phyloP scores from a whole-genome alignment of 495 filamentous ascomycete genomes.

The Xylaria castorea region DNA sequence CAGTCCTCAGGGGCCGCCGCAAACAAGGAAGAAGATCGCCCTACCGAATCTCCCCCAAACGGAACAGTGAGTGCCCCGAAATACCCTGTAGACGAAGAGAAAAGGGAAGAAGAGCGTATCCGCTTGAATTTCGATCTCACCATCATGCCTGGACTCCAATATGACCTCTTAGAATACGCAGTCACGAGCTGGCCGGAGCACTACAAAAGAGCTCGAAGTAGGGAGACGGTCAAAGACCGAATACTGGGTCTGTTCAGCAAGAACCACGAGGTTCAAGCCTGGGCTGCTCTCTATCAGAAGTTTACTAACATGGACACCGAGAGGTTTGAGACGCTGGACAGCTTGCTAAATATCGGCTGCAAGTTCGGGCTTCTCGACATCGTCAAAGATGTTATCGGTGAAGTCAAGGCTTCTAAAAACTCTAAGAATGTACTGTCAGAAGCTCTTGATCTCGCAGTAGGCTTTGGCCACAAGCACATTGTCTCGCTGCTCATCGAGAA shows the following conservation, averaged over 20 bases:
- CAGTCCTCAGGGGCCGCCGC: no score
- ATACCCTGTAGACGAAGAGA: neutral
- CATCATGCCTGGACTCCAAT: neutral
- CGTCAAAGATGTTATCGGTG: slow-evolving; percentile 5
- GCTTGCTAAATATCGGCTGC: neutral
- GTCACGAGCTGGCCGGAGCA: slow-evolving; percentile 13
- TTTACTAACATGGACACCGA: neutral
- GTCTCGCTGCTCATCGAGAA: neutral
- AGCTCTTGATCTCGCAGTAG: slow-evolving; percentile 10
- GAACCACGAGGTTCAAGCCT: slow-evolving; percentile 18
- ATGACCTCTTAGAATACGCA: slow-evolving; percentile 9
- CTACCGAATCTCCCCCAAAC: no score
- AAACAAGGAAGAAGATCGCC: no score
- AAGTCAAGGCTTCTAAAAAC: slow-evolving; percentile 3
- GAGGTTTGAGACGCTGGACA: neutral
- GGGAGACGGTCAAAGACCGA: neutral
- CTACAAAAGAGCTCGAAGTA: slow-evolving; percentile 12
- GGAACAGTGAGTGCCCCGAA: neutral
- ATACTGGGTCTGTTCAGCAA: slow-evolving; percentile 6
- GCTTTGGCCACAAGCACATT: slow-evolving; percentile 11
- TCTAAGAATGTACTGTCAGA: neutral
- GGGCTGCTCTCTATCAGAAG: slow-evolving; percentile 9
- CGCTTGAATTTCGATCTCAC: neutral
- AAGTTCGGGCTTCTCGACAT: slow-evolving; percentile 13
- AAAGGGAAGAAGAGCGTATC: neutral